Base-by-base conservation (phyloP, 192 early-diverging fungal species). In the Umbelopsis vinacea region DNA sequence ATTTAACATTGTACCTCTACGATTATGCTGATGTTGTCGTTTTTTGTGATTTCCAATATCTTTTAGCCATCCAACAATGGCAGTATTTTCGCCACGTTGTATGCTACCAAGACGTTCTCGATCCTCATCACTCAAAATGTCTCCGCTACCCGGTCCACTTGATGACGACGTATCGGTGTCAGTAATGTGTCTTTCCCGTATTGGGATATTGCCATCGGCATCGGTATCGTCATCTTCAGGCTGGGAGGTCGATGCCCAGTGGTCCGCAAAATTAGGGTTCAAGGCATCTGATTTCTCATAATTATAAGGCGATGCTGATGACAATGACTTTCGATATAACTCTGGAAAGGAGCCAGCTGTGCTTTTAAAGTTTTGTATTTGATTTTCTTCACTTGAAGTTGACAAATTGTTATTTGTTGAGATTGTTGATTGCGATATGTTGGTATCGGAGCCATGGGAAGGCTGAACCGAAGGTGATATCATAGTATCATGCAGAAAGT, bases 121-220 rank as follows among this genome's bases (percentile, higher is more conserved):
- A 33, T 63, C 57, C 19, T 63, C 57, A 35, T 63, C 57, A 19
- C 57, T 63, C 26, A 63, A 15, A 17, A 63, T 63, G 33, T 63
- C 57, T 8, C 57, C 57, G n/a, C 57, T 63, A 17, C 57, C 57
- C 15, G 57, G 57, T 19, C 57, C 57, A 37, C 57, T 63, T 0
- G 57, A 63, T 37, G 57, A 29, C 2, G 57, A 14, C 4, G 57
- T 12, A 37, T 63, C 57, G 12, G 17, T 26, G 3, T 37, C 57
- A 17, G 6, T 19, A 50, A 15, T 10, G n/a, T 21, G 6, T 6
- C 11, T 43, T 11, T 43, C 11, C 5, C 17, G 19, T 17, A 50
- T 50, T n/a, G 48, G 15, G 48, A n/a, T 21, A 50, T 50, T 15
- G 6, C 5, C 48, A 15, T 50, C 40, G 40, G 6, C 8, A 54